Evolutionary conservation across 768 basidiomycete genomes (phyloP).

Genomic region (Tephrocybe sp.): DNA sequence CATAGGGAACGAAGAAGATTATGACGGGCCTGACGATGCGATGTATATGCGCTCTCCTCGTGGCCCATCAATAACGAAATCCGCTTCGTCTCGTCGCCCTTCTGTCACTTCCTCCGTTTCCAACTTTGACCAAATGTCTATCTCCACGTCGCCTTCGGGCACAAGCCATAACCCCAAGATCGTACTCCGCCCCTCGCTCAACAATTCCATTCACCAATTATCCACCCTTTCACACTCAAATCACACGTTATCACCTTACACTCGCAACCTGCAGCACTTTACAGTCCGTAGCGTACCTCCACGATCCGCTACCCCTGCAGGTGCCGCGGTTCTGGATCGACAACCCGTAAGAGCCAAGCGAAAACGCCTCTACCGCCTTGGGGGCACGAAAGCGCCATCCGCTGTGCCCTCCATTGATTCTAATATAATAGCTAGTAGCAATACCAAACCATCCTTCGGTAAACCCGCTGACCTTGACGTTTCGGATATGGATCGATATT

Average conservation of each 20-base stretch:
- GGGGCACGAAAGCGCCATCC: conserved; percentile 35
- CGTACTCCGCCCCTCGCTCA: conserved; percentile 59
- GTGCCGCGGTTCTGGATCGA: conserved; percentile 32
- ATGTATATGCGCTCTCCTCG: conserved; percentile 24
- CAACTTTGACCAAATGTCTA: conserved; percentile 22
- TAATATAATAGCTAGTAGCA: background rate
- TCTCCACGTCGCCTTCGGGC: conserved; percentile 22
- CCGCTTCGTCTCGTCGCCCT: conserved; percentile 30
- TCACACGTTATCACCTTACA: conserved; percentile 94
- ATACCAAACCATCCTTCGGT: background rate
- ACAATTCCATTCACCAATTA: conserved; percentile 80
- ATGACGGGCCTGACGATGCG: conserved; percentile 11
- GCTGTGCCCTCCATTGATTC: background rate
- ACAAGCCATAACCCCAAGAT: conserved; percentile 53
- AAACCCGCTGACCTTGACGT: conserved; percentile 50
- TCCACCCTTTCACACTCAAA: conserved; percentile 86
- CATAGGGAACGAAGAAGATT: conserved; percentile 21
- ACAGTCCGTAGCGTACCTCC: conserved; percentile 89
- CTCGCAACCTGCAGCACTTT: conserved; percentile 86
- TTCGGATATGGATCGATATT: conserved; percentile 76
- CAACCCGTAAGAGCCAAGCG: conserved; percentile 71
- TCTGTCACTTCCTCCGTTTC: conserved; percentile 36
- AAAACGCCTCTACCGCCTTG: conserved; percentile 68
- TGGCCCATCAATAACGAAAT: conserved; percentile 4
- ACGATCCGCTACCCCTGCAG: conserved; percentile 30